phyloP scores from a whole-genome alignment of 768 basidiomycete species.

The Lactifluus rugatus region DNA sequence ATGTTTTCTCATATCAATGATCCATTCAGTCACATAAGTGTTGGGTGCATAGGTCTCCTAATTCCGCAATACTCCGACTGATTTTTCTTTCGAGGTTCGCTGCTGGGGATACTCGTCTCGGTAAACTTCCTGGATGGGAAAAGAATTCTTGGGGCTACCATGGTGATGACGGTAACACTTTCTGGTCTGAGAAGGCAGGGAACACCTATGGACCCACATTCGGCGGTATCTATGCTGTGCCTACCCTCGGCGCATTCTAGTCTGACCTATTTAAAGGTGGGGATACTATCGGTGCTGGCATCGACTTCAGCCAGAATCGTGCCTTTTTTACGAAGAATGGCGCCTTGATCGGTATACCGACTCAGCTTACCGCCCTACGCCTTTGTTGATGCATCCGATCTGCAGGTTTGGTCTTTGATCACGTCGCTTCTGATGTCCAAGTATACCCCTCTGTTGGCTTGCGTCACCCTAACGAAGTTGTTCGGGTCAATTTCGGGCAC shows the following conservation, averaged over 20 bases:
- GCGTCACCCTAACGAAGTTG: slow-evolving; percentile 64
- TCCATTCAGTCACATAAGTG: slow-evolving; percentile 56
- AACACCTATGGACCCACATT: slow-evolving; percentile 69
- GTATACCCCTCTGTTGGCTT: slow-evolving; percentile 87
- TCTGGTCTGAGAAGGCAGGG: slow-evolving; percentile 64
- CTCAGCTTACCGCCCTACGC: slow-evolving; percentile 1
- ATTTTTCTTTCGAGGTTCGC: slow-evolving; percentile 43
- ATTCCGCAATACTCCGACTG: not conserved
- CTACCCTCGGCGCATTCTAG: slow-evolving; percentile 5
- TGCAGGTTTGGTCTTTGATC: slow-evolving; percentile 60
- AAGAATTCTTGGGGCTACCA: slow-evolving; percentile 85
- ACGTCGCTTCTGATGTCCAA: slow-evolving; percentile 52
- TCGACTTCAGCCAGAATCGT: slow-evolving; percentile 74
- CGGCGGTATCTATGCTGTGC: slow-evolving; percentile 43
- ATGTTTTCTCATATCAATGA: slow-evolving; percentile 17
- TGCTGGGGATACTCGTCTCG: slow-evolving; percentile 50
- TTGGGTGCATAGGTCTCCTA: slow-evolving; percentile 47
- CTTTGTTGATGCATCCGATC: slow-evolving; percentile 9
- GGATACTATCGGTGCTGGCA: slow-evolving; percentile 85
- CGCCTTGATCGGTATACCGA: slow-evolving; percentile 44
- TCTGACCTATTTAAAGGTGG: slow-evolving; percentile 42
- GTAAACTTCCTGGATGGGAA: slow-evolving; percentile 82
- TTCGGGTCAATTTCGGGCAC: slow-evolving; percentile 85
- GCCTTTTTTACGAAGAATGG: slow-evolving; percentile 92
- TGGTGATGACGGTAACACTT: slow-evolving; percentile 78